Percentiles rank a stretch among this genome's conserved stretches.
These are phyloP conservation scores for Paraphysoderma sedebokerense DNA, from an alignment of 371 early-diverging fungal species.

Conservation along the genomic window DNA sequence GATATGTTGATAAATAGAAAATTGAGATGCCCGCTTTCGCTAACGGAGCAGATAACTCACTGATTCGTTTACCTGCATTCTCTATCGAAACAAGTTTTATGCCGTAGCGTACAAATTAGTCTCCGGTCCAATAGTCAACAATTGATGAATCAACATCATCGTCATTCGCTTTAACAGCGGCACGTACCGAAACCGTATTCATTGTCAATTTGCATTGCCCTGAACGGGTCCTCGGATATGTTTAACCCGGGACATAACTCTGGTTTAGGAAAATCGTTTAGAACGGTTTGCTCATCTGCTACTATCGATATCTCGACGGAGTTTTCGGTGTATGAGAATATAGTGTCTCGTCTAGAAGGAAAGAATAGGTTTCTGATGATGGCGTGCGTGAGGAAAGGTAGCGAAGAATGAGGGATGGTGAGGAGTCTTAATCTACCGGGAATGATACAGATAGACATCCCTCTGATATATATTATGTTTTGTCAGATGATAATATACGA, in stretches of 20 bases:
- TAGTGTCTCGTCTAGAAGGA: no score
- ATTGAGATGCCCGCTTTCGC: conserved; percentile 36
- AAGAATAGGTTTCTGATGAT: no score
- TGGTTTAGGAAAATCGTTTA: conserved; percentile 9
- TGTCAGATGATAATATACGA: no score
- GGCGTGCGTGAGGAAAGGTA: no score
- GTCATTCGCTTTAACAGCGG: no score
- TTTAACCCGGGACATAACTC: no score
- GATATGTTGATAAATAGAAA: no score
- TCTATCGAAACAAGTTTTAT: conserved; percentile 13
- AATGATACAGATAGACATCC: no score
- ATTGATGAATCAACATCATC: no score
- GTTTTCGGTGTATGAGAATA: conserved; percentile 58
- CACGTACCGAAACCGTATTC: conserved; percentile 41
- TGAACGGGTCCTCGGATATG: conserved; percentile 34
- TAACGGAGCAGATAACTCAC: conserved; percentile 45
- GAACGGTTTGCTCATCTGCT: conserved; percentile 22
- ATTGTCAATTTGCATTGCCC: conserved; percentile 52
- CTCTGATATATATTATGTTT: no score
- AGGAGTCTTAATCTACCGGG: no score
- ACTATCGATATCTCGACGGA: conserved; percentile 51
- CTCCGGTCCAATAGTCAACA: conserved; percentile 1
- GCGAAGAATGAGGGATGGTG: no score
- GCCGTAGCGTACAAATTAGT: neutral
- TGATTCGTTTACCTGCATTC: conserved; percentile 48